phyloP scores from a whole-genome alignment of 1,139 yeast species.

The Yamadazyma songkhlaensis region DNA sequence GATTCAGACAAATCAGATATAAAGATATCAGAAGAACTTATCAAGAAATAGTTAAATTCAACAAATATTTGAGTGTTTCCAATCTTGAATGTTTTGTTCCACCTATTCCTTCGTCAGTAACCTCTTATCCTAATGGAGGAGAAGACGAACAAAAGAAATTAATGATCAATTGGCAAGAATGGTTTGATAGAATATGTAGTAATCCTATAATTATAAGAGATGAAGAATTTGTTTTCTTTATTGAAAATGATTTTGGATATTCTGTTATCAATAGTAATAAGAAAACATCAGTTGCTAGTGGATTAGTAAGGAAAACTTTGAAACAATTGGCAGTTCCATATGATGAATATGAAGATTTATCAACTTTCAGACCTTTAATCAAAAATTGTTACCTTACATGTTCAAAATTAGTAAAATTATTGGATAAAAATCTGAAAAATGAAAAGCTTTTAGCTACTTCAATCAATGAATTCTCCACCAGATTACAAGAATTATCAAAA shows the following conservation, averaged over 20 bases:
- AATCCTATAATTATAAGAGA: conserved; percentile 82
- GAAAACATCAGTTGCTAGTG: conserved; percentile 68
- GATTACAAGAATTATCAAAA: conserved; percentile 46
- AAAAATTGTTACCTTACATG: conserved; percentile 69
- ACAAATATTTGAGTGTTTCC: conserved; percentile 73
- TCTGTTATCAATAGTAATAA: conserved; percentile 59
- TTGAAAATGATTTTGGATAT: conserved; percentile 86
- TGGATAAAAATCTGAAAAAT: conserved; percentile 54
- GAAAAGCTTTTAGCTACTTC: conserved; percentile 57
- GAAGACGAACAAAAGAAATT: conserved; percentile 73
- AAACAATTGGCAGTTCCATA: conserved; percentile 91
- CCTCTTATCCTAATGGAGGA: conserved; percentile 79
- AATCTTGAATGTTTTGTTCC: conserved; percentile 95
- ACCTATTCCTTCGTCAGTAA: conserved; percentile 69
- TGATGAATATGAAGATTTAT: conserved; percentile 79
- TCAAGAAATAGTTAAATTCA: conserved; percentile 72
- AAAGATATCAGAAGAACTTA: conserved; percentile 79
- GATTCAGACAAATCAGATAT: conserved; percentile 69
- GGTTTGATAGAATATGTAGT: conserved; percentile 75
- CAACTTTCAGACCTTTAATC: conserved; percentile 80
- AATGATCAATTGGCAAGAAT: conserved; percentile 64
- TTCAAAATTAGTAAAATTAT: conserved; percentile 52
- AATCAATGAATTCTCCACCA: conserved; percentile 64
- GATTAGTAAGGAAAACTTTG: conserved; percentile 80
- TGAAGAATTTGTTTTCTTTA: conserved; percentile 83